These are phyloP conservation scores for Sporothrix sp. DNA, from an alignment of 2,329 filamentous ascomycete species.

Conservation along the genomic window DNA sequence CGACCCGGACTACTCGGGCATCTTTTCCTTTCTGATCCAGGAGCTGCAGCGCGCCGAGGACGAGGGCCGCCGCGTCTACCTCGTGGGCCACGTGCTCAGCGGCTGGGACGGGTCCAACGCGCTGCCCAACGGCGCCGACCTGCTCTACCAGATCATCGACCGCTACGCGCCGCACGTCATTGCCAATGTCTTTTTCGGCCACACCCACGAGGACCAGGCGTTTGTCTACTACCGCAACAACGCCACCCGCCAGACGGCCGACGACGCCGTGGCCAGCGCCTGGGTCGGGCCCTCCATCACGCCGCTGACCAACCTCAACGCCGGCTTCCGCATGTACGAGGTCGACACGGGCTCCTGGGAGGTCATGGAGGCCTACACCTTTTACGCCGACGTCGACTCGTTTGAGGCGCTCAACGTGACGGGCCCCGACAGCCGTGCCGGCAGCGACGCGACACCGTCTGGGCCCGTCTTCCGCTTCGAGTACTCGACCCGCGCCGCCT, in stretches of 20 bases:
- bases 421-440: constrained; percentile 26
- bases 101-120: constrained; percentile 40
- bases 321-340: constrained; percentile 49
- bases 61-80: constrained; percentile 42
- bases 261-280: constrained; percentile 45
- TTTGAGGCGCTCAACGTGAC: constrained; percentile 29
- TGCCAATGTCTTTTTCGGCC: constrained; percentile 46
- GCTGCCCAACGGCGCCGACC: constrained; percentile 34
- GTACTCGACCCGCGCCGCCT: constrained; percentile 47
- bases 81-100: constrained; percentile 50
- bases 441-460: background rate
- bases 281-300: constrained; percentile 40
- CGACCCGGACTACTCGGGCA: constrained; percentile 40
- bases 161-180: constrained; percentile 44
- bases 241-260: constrained; percentile 31
- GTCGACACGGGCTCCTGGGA: constrained; percentile 48
- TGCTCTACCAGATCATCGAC: constrained; percentile 40
- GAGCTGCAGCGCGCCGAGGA: constrained; percentile 45
- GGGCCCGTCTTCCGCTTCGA: constrained; percentile 43
- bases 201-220: constrained; percentile 41
- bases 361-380: constrained; percentile 44
- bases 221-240: constrained; percentile 44
- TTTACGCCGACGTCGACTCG: constrained; percentile 41
- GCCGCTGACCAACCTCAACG: constrained; percentile 39
- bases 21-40: constrained; percentile 43